phyloP scores from a whole-genome alignment of 140 eudicot genomes.

The Senecio squalidus region DNA sequence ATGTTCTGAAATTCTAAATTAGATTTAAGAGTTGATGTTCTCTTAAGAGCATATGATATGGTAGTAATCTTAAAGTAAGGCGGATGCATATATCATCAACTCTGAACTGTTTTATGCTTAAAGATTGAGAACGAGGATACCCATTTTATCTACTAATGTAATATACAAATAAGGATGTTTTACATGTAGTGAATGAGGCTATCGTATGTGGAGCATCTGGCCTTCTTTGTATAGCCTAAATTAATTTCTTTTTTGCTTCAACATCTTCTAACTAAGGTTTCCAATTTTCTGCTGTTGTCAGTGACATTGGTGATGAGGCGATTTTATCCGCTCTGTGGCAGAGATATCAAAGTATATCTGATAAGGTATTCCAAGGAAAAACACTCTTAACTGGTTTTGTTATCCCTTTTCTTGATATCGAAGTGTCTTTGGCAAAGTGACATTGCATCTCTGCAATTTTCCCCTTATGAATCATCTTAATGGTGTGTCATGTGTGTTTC shows the following conservation, averaged over 20 bases:
- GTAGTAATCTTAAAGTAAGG: neutral
- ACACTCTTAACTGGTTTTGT: neutral
- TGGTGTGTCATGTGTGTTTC: constrained; percentile 6
- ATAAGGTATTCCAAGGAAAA: constrained; percentile 53
- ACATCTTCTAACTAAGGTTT: constrained; percentile 3
- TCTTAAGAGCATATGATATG: constrained; percentile 15
- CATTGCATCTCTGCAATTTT: neutral
- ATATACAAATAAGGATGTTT: constrained; percentile 2
- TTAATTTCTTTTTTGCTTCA: neutral
- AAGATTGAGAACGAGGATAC: too few species aligned
- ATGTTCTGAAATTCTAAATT: neutral
- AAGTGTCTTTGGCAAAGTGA: constrained; percentile 2
- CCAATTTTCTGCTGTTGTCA: constrained; percentile 24
- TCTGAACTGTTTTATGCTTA: too few species aligned
- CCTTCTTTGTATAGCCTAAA: neutral
- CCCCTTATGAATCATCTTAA: neutral
- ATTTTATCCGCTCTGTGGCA: constrained; percentile 63
- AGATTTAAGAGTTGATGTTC: constrained; percentile 11
- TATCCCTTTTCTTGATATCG: constrained; percentile 1
- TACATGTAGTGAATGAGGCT: too few species aligned
- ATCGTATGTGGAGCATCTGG: neutral
- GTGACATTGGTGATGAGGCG: constrained; percentile 87
- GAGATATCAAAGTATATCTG: constrained; percentile 46
- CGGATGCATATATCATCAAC: constrained; percentile 1
- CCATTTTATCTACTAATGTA: too few species aligned